Conservation (phyloP, 1,139 yeast genomes). For the Geotrichum bryndzae region DNA sequence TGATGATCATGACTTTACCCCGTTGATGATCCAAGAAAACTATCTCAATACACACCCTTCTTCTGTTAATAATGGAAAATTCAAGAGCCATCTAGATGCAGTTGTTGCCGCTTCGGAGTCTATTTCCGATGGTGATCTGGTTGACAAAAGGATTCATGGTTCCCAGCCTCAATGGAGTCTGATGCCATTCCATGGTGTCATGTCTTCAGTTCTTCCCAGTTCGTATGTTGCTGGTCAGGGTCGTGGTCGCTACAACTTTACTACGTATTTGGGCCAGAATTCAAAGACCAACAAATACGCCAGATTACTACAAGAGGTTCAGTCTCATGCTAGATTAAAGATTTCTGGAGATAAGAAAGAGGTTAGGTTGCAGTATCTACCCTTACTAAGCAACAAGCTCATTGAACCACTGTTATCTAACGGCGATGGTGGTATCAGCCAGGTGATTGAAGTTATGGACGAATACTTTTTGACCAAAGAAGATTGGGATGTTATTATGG, state of each 20-base stretch:
- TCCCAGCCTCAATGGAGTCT: constrained; percentile 95
- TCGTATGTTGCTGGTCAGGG: constrained; percentile 69
- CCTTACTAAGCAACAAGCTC: constrained; percentile 53
- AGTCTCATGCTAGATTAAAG: constrained; percentile 75
- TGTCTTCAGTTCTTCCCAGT: constrained; percentile 82
- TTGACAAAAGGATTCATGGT: constrained; percentile 76
- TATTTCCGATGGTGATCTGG: constrained; percentile 73
- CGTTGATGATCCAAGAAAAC: constrained; percentile 94
- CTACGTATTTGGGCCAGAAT: constrained; percentile 86
- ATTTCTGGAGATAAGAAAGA: constrained; percentile 74
- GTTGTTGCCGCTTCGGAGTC: constrained; percentile 80
- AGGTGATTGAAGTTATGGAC: constrained; percentile 68
- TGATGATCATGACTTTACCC: constrained; percentile 91
- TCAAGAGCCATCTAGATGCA: constrained; percentile 48
- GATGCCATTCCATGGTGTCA: constrained; percentile 84
- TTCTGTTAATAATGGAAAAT: constrained; percentile 17
- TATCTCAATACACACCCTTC: constrained; percentile 62
- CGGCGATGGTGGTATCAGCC: constrained; percentile 58
- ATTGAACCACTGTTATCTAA: constrained; percentile 49
- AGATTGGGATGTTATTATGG: constrained; percentile 85
- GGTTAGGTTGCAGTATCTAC: constrained; percentile 71
- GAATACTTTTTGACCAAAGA: constrained; percentile 78
- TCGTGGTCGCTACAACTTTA: constrained; percentile 66
- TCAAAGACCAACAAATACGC: constrained; percentile 76
- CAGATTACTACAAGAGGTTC: constrained; percentile 77